Percentiles rank a stretch among this genome's conserved stretches.
Conservation (phyloP, 1,139 yeast species). For the Wickerhamiella pararugosa region DNA sequence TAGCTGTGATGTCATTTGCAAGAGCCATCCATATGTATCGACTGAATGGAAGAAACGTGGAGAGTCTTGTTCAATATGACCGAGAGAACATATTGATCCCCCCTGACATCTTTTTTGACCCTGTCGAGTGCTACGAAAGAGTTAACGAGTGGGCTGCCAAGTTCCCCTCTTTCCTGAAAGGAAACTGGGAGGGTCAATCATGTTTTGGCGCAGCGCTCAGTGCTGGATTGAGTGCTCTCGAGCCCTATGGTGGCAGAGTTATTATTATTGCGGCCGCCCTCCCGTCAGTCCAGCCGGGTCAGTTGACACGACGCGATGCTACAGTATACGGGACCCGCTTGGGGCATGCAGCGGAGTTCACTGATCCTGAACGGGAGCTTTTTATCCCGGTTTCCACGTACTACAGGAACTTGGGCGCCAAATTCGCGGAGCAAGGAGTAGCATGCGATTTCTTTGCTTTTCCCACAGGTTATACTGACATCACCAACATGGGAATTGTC, state of each 20-base stretch:
- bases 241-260: conserved; percentile 57
- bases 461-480: conserved; percentile 50
- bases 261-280: conserved; percentile 50
- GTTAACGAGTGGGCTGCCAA: conserved; percentile 55
- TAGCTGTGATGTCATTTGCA: conserved; percentile 69
- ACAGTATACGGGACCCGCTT: conserved; percentile 6
- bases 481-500: conserved; percentile 58
- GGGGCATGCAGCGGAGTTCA: conserved; percentile 7
- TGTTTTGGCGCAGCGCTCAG: conserved; percentile 70
- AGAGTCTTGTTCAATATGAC: conserved; percentile 51
- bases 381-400: conserved; percentile 48
- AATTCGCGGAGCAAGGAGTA: conserved; percentile 42
- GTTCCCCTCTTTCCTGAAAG: conserved; percentile 36
- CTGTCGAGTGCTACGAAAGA: conserved; percentile 44
- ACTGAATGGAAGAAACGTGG: conserved; percentile 30
- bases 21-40: conserved; percentile 62
- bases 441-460: conserved; percentile 69
- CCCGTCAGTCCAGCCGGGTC: conserved; percentile 80
- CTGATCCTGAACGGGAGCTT: conserved; percentile 38
- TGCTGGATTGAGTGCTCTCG: conserved; percentile 52
- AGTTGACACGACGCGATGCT: conserved; percentile 38
- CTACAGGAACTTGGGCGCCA: conserved; percentile 46
- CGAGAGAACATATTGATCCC: conserved; percentile 76
- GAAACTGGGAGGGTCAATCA: conserved; percentile 44
- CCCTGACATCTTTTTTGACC: conserved; percentile 70